Percentiles rank a stretch among this genome's conserved stretches.
Evolutionary conservation across 1,284 basidiomycete genomes (phyloP).

Genomic region (Tilletia setariae): DNA sequence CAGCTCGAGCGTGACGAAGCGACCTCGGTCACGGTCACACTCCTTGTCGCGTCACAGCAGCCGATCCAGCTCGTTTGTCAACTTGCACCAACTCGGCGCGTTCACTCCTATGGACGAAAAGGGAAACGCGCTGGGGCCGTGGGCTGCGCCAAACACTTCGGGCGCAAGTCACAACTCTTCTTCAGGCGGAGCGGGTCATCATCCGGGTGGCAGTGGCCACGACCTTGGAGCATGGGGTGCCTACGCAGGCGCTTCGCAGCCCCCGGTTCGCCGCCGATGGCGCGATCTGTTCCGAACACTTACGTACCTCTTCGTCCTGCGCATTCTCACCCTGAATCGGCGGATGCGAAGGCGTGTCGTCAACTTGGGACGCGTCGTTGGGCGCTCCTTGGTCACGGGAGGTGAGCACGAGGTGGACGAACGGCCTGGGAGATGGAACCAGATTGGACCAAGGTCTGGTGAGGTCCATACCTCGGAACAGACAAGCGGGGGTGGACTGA

Average conservation of each 20-base stretch:
- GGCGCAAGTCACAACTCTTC: not conserved
- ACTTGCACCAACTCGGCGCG: conserved; percentile 4
- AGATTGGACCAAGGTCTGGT: not conserved
- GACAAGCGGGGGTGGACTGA: not conserved
- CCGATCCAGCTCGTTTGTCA: conserved; percentile 13
- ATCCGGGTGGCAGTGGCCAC: conserved; percentile 18
- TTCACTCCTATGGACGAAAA: conserved; percentile 13
- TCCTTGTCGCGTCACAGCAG: conserved; percentile 43
- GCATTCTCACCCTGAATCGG: conserved; percentile 40
- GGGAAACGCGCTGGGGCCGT: conserved; percentile 6
- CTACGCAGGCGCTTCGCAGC: conserved; percentile 21
- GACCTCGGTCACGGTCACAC: conserved; percentile 26
- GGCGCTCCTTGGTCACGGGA: conserved; percentile 2
- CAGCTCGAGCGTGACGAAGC: conserved; percentile 39
- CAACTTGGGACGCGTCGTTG: conserved; percentile 11
- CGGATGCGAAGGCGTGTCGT: conserved; percentile 25
- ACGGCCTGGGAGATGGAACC: not conserved
- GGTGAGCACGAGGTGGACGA: not conserved
- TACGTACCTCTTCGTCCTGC: conserved; percentile 48
- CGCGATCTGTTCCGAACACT: conserved; percentile 50
- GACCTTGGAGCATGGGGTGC: not conserved
- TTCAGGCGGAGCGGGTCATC: not conserved
- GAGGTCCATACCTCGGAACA: not conserved
- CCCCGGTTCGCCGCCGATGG: conserved; percentile 40
- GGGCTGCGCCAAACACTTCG: not conserved